A percentile compares a stretch with the other conserved stretches of the same genome.
These are phyloP conservation scores for Penicillium arizonense DNA, from an alignment of 495 filamentous ascomycete genomes.

Conservation along the genomic window DNA sequence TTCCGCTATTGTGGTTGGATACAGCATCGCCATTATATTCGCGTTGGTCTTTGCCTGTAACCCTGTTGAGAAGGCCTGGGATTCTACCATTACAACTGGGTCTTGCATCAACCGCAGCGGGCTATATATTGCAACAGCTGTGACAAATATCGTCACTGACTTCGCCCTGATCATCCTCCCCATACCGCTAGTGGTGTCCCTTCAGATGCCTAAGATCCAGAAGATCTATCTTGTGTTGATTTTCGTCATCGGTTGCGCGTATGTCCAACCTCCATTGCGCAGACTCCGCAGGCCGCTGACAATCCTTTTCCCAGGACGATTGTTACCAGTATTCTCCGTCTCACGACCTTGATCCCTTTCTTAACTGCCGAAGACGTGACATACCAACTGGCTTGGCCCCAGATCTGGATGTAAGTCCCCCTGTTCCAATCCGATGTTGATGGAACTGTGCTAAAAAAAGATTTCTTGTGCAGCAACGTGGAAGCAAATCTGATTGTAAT, in stretches of 20 bases:
- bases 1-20: constrained; percentile 21
- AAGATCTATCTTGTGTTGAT: constrained; percentile 21
- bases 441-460: neutral
- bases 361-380: constrained; percentile 16
- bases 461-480: constrained; percentile 13
- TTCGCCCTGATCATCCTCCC: constrained; percentile 36
- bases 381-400: constrained; percentile 16
- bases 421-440: no score
- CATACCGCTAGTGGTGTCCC: constrained; percentile 23
- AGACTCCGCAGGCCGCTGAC: neutral
- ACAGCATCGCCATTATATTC: constrained; percentile 27
- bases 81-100: constrained; percentile 19
- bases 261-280: constrained; percentile 5
- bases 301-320: constrained; percentile 15
- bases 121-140: constrained; percentile 36
- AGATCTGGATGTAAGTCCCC: constrained; percentile 19
- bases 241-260: constrained; percentile 28
- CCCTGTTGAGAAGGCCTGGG: constrained; percentile 35
- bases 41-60: constrained; percentile 40
- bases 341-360: constrained; percentile 21
- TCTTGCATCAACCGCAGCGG: constrained; percentile 30
- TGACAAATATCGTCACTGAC: constrained; percentile 40
- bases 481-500: constrained; percentile 31
- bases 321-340: constrained; percentile 26
- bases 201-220: constrained; percentile 18